These are phyloP conservation scores for Funneliformis caledonium DNA, from an alignment of 371 early-diverging fungal species.

Conservation along the genomic window DNA sequence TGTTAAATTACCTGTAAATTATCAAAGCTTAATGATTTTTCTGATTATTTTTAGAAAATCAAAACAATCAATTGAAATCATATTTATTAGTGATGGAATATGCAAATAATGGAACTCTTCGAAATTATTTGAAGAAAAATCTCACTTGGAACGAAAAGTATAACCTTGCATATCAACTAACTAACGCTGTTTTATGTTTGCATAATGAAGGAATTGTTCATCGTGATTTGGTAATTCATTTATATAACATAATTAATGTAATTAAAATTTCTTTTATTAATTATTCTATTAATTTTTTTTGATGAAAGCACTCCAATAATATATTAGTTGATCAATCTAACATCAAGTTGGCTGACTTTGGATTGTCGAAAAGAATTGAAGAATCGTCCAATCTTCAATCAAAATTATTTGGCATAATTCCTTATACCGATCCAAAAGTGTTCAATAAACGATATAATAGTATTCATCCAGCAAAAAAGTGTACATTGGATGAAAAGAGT, in stretches of 20 bases:
- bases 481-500: background rate
- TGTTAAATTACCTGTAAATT: background rate
- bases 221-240: slow-evolving; percentile 14
- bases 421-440: background rate
- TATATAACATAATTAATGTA: background rate
- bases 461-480: background rate
- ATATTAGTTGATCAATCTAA: background rate
- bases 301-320: background rate
- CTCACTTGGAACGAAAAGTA: slow-evolving; percentile 20
- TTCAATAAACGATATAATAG: background rate
- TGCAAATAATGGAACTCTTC: background rate
- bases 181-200: background rate
- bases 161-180: background rate
- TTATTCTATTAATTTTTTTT: too few species aligned
- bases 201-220: slow-evolving; percentile 15
- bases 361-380: background rate
- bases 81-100: slow-evolving; percentile 12
- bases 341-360: background rate
- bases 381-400: background rate
- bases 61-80: background rate
- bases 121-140: background rate
- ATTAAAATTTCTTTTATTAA: too few species aligned
- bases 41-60: background rate
- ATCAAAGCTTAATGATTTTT: background rate
- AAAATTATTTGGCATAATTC: background rate